Percentiles rank a stretch among this genome's conserved stretches.
These are phyloP conservation scores for Exophiala sp. DNA, from an alignment of 2,329 filamentous ascomycete species.

Conservation along the genomic window DNA sequence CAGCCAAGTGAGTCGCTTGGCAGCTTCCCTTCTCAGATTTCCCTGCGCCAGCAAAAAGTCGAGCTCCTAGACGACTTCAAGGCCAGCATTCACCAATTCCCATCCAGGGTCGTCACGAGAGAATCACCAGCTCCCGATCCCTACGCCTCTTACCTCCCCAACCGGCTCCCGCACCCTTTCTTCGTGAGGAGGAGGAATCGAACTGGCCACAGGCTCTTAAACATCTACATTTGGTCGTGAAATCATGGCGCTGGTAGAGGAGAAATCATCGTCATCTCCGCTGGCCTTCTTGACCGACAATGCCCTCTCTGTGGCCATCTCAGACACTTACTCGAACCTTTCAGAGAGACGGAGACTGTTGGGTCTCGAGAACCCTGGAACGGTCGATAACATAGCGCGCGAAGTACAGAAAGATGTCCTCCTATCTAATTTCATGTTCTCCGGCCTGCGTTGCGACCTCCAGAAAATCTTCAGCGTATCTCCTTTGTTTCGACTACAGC, in stretches of 20 bases:
- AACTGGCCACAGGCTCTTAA: neutral
- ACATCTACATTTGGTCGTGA: conserved; percentile 1
- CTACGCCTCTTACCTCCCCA: conserved; percentile 7
- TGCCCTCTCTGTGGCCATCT: conserved; percentile 61
- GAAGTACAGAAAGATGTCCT: conserved; percentile 97
- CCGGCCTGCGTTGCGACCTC: conserved; percentile 88
- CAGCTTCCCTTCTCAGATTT: conserved; percentile 14
- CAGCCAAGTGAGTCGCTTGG: conserved; percentile 4
- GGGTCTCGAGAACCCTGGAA: conserved; percentile 85
- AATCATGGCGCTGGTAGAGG: conserved; percentile 33
- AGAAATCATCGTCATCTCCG: conserved; percentile 37
- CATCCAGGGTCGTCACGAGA: conserved; percentile 14
- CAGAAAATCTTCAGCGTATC: conserved; percentile 93
- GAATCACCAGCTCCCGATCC: conserved; percentile 15
- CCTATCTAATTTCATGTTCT: conserved; percentile 94
- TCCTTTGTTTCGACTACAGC: conserved; percentile 93
- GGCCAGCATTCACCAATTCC: conserved; percentile 10
- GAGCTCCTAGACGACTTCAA: conserved; percentile 11
- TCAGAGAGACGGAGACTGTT: conserved; percentile 80
- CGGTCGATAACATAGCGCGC: conserved; percentile 78
- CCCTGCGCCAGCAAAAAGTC: conserved; percentile 22
- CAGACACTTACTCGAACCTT: conserved; percentile 75
- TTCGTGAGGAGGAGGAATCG: neutral
- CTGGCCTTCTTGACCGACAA: conserved; percentile 68
- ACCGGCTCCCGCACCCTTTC: neutral